phyloP scores from a whole-genome alignment of 2,329 filamentous ascomycete species.

The Fusarium equiseti region DNA sequence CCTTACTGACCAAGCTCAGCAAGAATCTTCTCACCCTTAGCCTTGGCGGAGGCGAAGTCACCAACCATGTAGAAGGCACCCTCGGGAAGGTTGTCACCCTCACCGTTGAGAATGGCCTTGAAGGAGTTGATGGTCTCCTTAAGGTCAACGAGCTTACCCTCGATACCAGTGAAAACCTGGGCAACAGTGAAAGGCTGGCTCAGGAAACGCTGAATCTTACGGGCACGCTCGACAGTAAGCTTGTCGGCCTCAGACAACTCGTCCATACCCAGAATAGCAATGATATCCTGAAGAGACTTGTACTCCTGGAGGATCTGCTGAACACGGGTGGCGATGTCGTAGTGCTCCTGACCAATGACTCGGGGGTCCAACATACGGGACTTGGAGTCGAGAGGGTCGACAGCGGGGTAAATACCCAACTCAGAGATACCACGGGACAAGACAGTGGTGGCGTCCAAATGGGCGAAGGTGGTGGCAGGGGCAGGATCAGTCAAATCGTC shows the following conservation, averaged over 20 bases:
- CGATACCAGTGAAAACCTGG: conserved; percentile 88
- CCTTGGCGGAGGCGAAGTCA: conserved; percentile 90
- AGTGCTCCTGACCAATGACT: conserved; percentile 98
- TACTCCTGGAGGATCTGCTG: conserved; percentile 99
- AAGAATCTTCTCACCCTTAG: conserved; percentile 99
- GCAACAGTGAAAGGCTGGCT: conserved; percentile 96
- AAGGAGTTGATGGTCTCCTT: conserved; percentile 98
- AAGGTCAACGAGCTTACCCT: conserved; percentile 96
- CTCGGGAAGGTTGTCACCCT: conserved; percentile 96
- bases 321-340: conserved; percentile 91
- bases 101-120: conserved; percentile 95
- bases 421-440: conserved; percentile 99
- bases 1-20: conserved; percentile 81
- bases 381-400: conserved; percentile 99
- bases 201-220: conserved; percentile 99
- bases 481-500: conserved; percentile 99
- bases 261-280: conserved; percentile 99
- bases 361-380: conserved; percentile 99
- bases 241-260: conserved; percentile 99
- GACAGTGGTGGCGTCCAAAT: conserved; percentile 99
- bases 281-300: conserved; percentile 99
- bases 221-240: conserved; percentile 99
- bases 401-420: conserved; percentile 99
- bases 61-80: conserved; percentile 98
- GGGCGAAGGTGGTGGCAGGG: conserved; percentile 98